Percentiles rank a stretch among this genome's conserved stretches.
Evolutionary conservation across 2,329 filamentous ascomycete genomes (phyloP).

Genomic region (Colletotrichum godetiae): DNA sequence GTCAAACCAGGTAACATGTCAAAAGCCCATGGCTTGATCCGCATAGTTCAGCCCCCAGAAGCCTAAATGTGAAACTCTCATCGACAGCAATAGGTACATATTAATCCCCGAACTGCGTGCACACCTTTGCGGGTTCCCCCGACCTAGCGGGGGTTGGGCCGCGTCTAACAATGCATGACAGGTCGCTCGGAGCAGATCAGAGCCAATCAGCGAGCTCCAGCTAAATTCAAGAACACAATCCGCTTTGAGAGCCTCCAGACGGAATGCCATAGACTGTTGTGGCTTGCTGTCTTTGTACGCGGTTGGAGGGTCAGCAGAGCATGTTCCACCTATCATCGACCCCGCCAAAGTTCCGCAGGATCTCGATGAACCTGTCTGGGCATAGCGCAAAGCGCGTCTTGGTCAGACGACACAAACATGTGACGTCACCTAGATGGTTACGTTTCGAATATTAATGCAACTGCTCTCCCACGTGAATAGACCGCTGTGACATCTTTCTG

Average conservation of each 20-base stretch:
- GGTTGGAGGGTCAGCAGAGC: background rate
- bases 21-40: no score
- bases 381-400: background rate
- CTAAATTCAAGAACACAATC: background rate
- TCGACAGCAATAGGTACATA: no score
- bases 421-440: constrained; percentile 4
- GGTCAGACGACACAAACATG: background rate
- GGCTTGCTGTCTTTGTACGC: background rate
- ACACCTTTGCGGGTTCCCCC: background rate
- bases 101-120: no score
- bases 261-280: background rate
- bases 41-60: no score
- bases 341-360: background rate
- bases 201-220: background rate
- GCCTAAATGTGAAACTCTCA: no score
- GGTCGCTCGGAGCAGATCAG: background rate
- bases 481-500: background rate
- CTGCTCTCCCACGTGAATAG: background rate
- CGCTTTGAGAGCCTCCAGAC: background rate
- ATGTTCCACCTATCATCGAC: background rate
- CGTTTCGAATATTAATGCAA: background rate
- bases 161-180: background rate
- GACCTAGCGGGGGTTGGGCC: background rate
- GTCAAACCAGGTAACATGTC: no score
- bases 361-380: background rate